A percentile compares a stretch with the other conserved stretches of the same genome.
Evolutionary conservation across 2,329 filamentous ascomycete species (phyloP).

Genomic region (Pseudogymnoascus sp.): DNA sequence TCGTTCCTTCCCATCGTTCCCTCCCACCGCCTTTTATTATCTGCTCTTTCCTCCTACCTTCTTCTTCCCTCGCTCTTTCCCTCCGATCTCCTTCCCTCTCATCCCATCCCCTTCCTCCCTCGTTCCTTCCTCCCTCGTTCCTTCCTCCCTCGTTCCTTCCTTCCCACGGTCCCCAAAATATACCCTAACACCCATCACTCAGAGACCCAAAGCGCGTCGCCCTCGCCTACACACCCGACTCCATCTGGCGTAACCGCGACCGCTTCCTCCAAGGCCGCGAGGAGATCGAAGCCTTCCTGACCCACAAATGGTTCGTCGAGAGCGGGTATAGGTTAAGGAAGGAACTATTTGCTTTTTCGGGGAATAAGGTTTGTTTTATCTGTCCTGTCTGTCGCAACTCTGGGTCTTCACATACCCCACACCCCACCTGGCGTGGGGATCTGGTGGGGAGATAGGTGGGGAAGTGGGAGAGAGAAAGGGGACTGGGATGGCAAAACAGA

Average conservation of each 20-base stretch:
- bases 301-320: conserved; percentile 69
- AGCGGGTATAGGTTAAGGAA: conserved; percentile 69
- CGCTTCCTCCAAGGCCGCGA: conserved; percentile 63
- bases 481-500: not conserved
- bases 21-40: no score
- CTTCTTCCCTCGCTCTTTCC: not conserved
- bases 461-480: not conserved
- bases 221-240: conserved; percentile 65
- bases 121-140: not conserved
- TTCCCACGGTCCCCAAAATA: not conserved
- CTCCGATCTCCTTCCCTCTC: not conserved
- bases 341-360: conserved; percentile 72
- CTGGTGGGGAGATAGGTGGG: not conserved
- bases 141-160: not conserved
- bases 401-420: no score
- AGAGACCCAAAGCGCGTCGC: not conserved
- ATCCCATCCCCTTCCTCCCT: not conserved
- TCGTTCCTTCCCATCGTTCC: not conserved
- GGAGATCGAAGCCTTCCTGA: conserved; percentile 62
- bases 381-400: not conserved
- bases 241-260: conserved; percentile 74
- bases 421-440: no score
- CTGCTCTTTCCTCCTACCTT: not conserved
- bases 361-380: conserved; percentile 47
- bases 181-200: not conserved